Evolutionary conservation across 306 rosid genomes (phyloP).

Genomic region (Prinsepia uniflora): DNA sequence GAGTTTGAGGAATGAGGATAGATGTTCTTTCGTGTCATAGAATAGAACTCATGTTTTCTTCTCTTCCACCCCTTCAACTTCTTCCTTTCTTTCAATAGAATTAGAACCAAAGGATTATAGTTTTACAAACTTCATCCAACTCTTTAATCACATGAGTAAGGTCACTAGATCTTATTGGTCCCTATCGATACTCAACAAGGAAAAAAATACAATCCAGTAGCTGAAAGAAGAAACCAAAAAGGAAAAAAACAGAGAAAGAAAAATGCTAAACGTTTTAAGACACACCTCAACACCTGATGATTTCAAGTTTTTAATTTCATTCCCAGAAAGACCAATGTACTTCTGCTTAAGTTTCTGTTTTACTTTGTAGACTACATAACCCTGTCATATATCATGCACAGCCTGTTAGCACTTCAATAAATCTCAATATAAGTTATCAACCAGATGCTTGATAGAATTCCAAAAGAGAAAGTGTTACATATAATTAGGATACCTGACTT

Average conservation of each 20-base stretch:
- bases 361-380: slow-evolving; percentile 66
- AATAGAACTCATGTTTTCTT: background rate
- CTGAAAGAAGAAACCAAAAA: background rate
- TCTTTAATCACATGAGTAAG: background rate
- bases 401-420: slow-evolving; percentile 4
- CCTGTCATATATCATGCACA: slow-evolving; percentile 50
- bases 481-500: slow-evolving; percentile 59
- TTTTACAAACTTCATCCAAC: background rate
- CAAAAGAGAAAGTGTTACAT: background rate
- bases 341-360: slow-evolving; percentile 77
- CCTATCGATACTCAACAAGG: background rate
- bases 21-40: background rate
- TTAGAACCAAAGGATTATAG: background rate
- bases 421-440: background rate
- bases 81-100: background rate
- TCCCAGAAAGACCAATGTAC: slow-evolving; percentile 54
- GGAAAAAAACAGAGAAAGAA: background rate
- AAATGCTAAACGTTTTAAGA: slow-evolving; percentile 22
- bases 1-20: background rate
- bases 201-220: background rate
- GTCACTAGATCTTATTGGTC: background rate
- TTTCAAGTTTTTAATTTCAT: slow-evolving; percentile 68
- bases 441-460: slow-evolving; percentile 17
- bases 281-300: slow-evolving; percentile 82
- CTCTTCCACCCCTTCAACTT: background rate